Conservation (phyloP, 1,284 basidiomycete genomes). For the Fistulina hepatica region DNA sequence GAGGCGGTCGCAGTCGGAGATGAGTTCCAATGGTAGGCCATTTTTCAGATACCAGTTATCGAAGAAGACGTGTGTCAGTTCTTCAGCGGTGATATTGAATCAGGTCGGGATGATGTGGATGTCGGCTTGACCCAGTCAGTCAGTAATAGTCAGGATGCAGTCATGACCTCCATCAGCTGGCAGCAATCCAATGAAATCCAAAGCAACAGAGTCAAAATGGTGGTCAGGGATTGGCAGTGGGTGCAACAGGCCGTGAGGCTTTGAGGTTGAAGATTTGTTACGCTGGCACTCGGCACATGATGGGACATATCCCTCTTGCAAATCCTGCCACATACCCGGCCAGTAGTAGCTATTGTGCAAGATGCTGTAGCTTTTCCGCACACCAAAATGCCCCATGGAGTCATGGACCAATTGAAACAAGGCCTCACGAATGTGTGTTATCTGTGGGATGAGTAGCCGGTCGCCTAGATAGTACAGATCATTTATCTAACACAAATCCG, state of each 20-base stretch:
- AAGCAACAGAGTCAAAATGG: conserved; percentile 10
- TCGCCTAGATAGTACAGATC: conserved; percentile 22
- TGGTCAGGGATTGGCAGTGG: conserved; percentile 17
- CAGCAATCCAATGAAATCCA: conserved; percentile 21
- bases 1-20: conserved; percentile 14
- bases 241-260: conserved; percentile 20
- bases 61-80: conserved; percentile 13
- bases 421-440: conserved; percentile 11
- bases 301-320: conserved; percentile 21
- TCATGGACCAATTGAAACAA: conserved; percentile 21
- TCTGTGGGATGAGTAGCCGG: conserved; percentile 23
- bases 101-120: conserved; percentile 21
- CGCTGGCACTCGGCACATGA: conserved; percentile 25
- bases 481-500: conserved; percentile 7
- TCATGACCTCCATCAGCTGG: conserved; percentile 15
- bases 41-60: conserved; percentile 5
- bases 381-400: conserved; percentile 19
- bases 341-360: conserved; percentile 24
- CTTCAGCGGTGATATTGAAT: conserved; percentile 18
- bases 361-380: conserved; percentile 15
- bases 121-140: conserved; percentile 24
- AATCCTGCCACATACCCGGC: conserved; percentile 23
- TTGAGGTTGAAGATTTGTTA: conserved; percentile 17
- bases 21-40: conserved; percentile 3
- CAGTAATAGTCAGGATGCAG: conserved; percentile 25